Base-by-base conservation (phyloP, 108 stramenopile species). In the Bacterosira constricta region DNA sequence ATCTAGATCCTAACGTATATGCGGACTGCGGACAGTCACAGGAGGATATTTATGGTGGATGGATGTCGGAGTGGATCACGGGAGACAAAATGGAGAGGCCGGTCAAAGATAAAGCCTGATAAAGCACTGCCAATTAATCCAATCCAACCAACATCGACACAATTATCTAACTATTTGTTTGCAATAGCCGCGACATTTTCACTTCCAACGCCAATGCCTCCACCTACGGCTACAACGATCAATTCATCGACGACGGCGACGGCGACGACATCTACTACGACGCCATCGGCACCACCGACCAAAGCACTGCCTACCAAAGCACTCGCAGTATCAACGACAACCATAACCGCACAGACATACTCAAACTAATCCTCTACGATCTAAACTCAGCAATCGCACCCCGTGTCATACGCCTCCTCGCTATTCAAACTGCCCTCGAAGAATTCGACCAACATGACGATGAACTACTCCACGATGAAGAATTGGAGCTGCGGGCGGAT, bases 311-410 rank as follows among this genome's bases (percentile, higher is more conserved):
- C n/a, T n/a, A n/a, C n/a, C n/a, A n/a, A n/a, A 30, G 15, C 52
- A 13, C 27, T 26, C 13, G 31, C 27, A 30, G 15, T 8, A 6
- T 27, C 52, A 6, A 29, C 52, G 39, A 51, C 49, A 18, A 47
- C 18, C 62, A 77, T 29, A 57, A 79, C 23, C 66, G 74, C 15
- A 66, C 61, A 8, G 82, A 83, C 25, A 23, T 74, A 6, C 62
- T 83, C 17, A 75, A 76, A 41, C 63, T 83, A 15, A 60, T 83
- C 13, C 63, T 83, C 17, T 83, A 83, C 34, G 82, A 83, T 58
- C 68, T 83, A 3, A 83, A 83, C 45, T 83, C 82, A 0, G 73
- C 78, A 44, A 80, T 83, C 36, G 78, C 82, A 12, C 82, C 82
- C 0, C 67, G 73, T 17, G 69, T 80, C 26, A 25, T 51, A n/a